Conservation (phyloP, 768 basidiomycete genomes). For the Saitozyma sp. region DNA sequence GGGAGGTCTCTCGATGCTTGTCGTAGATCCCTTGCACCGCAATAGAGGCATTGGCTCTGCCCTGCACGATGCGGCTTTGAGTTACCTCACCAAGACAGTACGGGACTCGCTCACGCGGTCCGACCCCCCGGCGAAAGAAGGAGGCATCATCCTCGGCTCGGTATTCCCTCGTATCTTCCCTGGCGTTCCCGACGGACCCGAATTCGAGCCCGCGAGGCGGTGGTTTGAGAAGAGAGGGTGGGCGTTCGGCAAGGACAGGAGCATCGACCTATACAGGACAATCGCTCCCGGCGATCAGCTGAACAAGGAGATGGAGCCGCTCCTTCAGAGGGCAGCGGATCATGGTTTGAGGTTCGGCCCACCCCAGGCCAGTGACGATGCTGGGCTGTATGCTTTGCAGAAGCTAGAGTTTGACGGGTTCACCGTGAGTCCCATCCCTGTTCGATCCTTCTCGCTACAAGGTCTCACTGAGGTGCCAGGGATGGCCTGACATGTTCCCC, state of each 20-base stretch:
- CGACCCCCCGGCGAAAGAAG: background rate
- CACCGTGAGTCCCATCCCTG: conserved; percentile 4
- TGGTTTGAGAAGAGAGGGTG: conserved; percentile 9
- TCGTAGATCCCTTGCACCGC: conserved; percentile 1
- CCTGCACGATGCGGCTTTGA: conserved; percentile 5
- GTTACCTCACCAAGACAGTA: background rate
- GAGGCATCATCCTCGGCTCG: conserved; percentile 11
- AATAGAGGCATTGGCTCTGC: conserved; percentile 13
- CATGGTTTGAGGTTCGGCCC: conserved; percentile 2
- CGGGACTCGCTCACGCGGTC: conserved; percentile 3
- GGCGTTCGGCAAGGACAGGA: conserved; percentile 3
- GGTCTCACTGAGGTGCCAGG: conserved; percentile 1
- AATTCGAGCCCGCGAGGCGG: conserved; percentile 1
- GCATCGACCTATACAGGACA: conserved; percentile 7
- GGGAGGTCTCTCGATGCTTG: conserved; percentile 7
- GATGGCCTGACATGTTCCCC: conserved; percentile 15
- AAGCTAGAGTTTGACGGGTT: conserved; percentile 5
- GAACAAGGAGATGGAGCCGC: background rate
- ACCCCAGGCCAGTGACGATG: conserved; percentile 8
- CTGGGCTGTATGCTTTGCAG: conserved; percentile 1
- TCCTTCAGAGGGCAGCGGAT: conserved; percentile 6
- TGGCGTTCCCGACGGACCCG: conserved; percentile 9
- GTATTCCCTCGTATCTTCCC: conserved; percentile 13
- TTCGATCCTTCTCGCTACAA: background rate
- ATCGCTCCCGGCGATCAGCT: background rate